These are phyloP conservation scores for Penicillium salamii DNA, from an alignment of 495 filamentous ascomycete species.

Conservation along the genomic window DNA sequence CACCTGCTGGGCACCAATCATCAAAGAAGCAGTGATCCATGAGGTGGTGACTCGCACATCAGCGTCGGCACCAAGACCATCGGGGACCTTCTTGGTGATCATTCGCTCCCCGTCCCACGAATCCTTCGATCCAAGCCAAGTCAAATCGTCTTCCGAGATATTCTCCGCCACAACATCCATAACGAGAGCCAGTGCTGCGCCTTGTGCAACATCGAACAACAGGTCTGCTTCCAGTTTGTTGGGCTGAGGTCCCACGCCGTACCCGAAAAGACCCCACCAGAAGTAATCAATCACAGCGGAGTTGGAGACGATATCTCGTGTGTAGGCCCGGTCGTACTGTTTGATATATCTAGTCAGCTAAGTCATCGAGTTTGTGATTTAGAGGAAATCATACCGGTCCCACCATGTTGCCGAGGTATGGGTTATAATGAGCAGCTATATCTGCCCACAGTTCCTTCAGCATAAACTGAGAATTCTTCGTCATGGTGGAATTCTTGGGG, in stretches of 20 bases:
- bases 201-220: slow-evolving; percentile 25
- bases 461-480: slow-evolving; percentile 15
- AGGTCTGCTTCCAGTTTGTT: slow-evolving; percentile 25
- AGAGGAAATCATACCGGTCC: slow-evolving; percentile 10
- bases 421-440: slow-evolving; percentile 27
- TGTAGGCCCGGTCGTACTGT: slow-evolving; percentile 28
- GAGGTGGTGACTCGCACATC: slow-evolving; percentile 19
- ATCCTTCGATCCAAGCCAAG: slow-evolving; percentile 8
- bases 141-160: slow-evolving; percentile 11
- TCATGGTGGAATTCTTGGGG: slow-evolving; percentile 17
- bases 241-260: slow-evolving; percentile 23
- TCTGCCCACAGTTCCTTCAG: slow-evolving; percentile 22
- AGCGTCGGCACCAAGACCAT: slow-evolving; percentile 17
- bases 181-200: slow-evolving; percentile 20
- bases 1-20: slow-evolving; percentile 26
- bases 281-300: slow-evolving; percentile 25
- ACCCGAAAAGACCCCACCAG: slow-evolving; percentile 28
- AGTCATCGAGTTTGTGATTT: not conserved
- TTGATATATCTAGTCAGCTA: not conserved
- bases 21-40: slow-evolving; percentile 26
- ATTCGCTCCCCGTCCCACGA: slow-evolving; percentile 18
- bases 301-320: slow-evolving; percentile 24
- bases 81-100: slow-evolving; percentile 21
- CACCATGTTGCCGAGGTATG: slow-evolving; percentile 19
- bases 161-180: slow-evolving; percentile 17